These are phyloP conservation scores for Conringia planisiliqua DNA, from an alignment of 345 rosid species.

Conservation along the genomic window DNA sequence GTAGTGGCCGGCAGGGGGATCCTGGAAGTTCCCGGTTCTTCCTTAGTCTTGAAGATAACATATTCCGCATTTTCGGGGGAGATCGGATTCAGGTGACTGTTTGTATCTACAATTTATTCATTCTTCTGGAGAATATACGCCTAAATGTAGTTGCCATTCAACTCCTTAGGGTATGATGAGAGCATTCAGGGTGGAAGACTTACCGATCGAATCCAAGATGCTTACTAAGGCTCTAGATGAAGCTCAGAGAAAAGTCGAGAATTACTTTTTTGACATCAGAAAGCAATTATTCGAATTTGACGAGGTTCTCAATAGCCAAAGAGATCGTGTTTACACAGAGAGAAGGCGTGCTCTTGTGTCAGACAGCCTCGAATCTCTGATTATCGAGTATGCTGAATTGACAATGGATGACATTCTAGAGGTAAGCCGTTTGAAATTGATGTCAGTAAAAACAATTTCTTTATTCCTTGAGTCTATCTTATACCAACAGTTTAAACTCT, in stretches of 20 bases:
- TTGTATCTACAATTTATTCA: background rate
- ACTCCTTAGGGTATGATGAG: slow-evolving; percentile 83
- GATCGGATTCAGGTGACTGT: slow-evolving; percentile 82
- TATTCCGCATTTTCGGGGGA: slow-evolving; percentile 90
- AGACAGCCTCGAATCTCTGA: slow-evolving; percentile 72
- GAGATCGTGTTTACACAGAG: slow-evolving; percentile 95
- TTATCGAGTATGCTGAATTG: slow-evolving; percentile 92
- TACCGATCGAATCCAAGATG: slow-evolving; percentile 92
- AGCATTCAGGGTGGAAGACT: slow-evolving; percentile 95
- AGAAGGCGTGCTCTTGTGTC: slow-evolving; percentile 94
- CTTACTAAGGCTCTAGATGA: slow-evolving; percentile 94
- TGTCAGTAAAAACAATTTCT: background rate
- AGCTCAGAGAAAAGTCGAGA: slow-evolving; percentile 97
- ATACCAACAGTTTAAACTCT: background rate
- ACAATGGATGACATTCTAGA: slow-evolving; percentile 97
- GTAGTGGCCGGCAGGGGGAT: slow-evolving; percentile 97
- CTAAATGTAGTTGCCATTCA: slow-evolving; percentile 13
- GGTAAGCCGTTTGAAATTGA: slow-evolving; percentile 42
- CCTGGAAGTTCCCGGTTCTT: slow-evolving; percentile 99
- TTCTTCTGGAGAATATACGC: slow-evolving; percentile 4
- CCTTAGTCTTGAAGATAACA: slow-evolving; percentile 97
- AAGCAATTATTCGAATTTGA: slow-evolving; percentile 94
- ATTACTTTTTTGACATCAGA: slow-evolving; percentile 87
- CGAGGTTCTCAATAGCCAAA: slow-evolving; percentile 94
- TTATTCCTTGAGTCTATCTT: background rate